phyloP scores from a whole-genome alignment of 257 asterid species.

The Sherardia arvensis region DNA sequence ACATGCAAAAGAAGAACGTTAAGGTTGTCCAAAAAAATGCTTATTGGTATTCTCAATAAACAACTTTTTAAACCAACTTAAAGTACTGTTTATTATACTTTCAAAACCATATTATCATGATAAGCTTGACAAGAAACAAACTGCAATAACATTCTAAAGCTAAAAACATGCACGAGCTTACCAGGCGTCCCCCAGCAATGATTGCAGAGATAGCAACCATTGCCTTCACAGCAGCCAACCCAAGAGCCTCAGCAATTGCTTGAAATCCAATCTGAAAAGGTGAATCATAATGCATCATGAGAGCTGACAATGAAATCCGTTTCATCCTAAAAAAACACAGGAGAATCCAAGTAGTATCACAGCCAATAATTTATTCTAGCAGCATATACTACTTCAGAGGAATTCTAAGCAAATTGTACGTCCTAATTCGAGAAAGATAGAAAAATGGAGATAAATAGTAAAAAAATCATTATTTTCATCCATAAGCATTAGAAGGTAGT shows the following conservation, averaged over 20 bases:
- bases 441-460: constrained; percentile 2
- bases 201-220: constrained; percentile 94
- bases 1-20: constrained; percentile 6
- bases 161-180: constrained; percentile 12
- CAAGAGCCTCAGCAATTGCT: constrained; percentile 99
- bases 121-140: neutral
- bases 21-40: neutral
- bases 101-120: constrained; percentile 4
- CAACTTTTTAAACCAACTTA: neutral
- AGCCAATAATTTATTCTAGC: neutral
- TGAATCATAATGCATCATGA: neutral
- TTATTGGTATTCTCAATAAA: neutral
- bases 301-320: neutral
- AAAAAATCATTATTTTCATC: neutral
- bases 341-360: neutral
- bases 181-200: constrained; percentile 97
- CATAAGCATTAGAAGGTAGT: neutral
- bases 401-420: neutral
- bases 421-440: constrained; percentile 1
- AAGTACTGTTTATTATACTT: neutral
- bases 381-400: neutral
- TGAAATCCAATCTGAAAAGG: constrained; percentile 74
- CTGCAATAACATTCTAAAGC: neutral
- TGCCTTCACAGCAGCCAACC: constrained; percentile 98
- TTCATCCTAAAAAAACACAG: neutral